phyloP scores from a whole-genome alignment of 2,329 filamentous ascomycete genomes.

The Xylaria sp. region DNA sequence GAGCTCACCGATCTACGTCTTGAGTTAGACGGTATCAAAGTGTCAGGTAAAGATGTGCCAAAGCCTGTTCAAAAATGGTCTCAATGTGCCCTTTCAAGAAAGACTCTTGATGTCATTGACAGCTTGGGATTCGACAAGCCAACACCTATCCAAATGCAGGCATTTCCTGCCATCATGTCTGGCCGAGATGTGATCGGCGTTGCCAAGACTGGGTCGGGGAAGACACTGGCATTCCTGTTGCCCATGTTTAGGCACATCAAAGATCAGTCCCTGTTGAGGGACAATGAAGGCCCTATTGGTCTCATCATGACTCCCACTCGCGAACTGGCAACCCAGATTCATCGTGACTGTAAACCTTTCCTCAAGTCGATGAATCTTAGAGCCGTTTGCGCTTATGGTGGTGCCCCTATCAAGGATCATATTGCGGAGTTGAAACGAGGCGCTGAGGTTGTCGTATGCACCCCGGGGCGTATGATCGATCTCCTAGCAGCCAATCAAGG shows the following conservation, averaged over 20 bases:
- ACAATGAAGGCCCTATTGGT: constrained; percentile 84
- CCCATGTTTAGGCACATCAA: constrained; percentile 99
- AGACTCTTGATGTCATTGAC: constrained; percentile 84
- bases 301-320: constrained; percentile 93
- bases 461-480: constrained; percentile 94
- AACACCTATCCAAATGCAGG: constrained; percentile 94
- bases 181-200: constrained; percentile 95
- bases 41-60: constrained; percentile 84
- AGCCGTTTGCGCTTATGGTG: constrained; percentile 91
- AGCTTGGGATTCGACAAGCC: constrained; percentile 84
- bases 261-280: constrained; percentile 82
- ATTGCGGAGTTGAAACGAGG: constrained; percentile 96
- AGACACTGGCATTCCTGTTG: constrained; percentile 92
- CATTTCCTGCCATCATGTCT: constrained; percentile 93
- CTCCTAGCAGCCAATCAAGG: constrained; percentile 90
- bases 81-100: constrained; percentile 87
- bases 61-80: constrained; percentile 97
- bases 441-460: constrained; percentile 93
- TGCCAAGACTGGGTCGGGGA: constrained; percentile 96
- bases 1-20: constrained; percentile 82
- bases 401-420: constrained; percentile 94
- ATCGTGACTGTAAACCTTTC: constrained; percentile 93
- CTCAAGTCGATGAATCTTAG: constrained; percentile 83
- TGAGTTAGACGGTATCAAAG: constrained; percentile 94
- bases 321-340: constrained; percentile 92